These are phyloP conservation scores for Leccinellum albellum DNA, from an alignment of 768 basidiomycete species.

Conservation along the genomic window DNA sequence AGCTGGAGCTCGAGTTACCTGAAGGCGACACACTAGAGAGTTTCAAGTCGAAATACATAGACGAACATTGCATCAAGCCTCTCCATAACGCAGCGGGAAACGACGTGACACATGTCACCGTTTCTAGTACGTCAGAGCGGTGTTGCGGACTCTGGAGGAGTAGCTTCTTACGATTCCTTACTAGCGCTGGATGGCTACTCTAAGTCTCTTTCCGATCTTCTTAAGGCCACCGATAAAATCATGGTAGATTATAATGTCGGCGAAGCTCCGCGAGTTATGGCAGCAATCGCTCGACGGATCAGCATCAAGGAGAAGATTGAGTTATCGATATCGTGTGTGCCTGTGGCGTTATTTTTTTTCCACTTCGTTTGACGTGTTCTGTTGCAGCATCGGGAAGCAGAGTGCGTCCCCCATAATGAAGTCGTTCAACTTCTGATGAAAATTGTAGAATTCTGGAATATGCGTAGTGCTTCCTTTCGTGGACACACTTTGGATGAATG, in stretches of 20 bases:
- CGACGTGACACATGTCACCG: neutral
- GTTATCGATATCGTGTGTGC: neutral
- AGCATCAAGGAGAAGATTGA: neutral
- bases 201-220: rapidly evolving
- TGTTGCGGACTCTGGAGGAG: neutral
- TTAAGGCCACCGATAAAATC: rapidly evolving
- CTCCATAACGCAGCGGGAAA: neutral
- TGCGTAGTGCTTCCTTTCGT: no score
- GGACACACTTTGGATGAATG: neutral
- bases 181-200: neutral
- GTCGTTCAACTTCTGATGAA: neutral
- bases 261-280: rapidly evolving
- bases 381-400: neutral
- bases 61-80: neutral
- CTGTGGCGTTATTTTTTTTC: no score
- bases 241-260: neutral
- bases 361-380: neutral
- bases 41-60: neutral
- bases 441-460: neutral
- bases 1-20: neutral
- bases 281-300: neutral
- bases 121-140: neutral
- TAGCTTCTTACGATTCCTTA: neutral
- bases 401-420: neutral
- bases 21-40: neutral